Percentiles rank a stretch among this genome's conserved stretches.
phyloP scores from a whole-genome alignment of 176 grass and related monocot species.

The Bothriochloa decipiens region DNA sequence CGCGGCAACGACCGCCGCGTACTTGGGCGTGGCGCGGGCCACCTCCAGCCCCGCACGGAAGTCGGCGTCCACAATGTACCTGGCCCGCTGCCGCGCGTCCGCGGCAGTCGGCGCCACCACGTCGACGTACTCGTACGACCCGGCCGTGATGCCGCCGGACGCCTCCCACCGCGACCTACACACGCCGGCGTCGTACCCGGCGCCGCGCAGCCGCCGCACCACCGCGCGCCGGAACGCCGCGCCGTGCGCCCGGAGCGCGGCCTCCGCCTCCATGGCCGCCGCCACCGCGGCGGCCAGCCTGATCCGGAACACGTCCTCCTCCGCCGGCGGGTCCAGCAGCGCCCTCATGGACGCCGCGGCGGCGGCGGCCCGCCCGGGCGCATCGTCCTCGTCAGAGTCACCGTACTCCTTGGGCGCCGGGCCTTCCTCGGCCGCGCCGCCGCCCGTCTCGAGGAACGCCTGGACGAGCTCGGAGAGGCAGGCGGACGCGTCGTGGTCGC shows the following conservation, averaged over 20 bases:
- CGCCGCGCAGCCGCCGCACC: slow-evolving; percentile 46
- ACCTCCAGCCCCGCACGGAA: slow-evolving; percentile 76
- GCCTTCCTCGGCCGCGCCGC: slow-evolving; percentile 22
- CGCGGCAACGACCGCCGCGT: slow-evolving; percentile 48
- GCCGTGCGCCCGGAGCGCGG: slow-evolving; percentile 36
- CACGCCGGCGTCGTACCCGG: slow-evolving; percentile 82
- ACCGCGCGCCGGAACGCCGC: slow-evolving; percentile 61
- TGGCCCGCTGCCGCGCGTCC: neutral
- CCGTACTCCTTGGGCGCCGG: slow-evolving; percentile 34
- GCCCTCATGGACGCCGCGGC: slow-evolving; percentile 45
- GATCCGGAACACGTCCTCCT: slow-evolving; percentile 64
- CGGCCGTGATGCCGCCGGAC: slow-evolving; percentile 50
- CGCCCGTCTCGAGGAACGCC: slow-evolving; percentile 74
- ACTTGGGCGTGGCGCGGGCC: slow-evolving; percentile 71
- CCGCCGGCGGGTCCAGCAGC: slow-evolving; percentile 57
- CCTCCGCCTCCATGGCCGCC: slow-evolving; percentile 46
- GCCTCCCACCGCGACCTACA: slow-evolving; percentile 81
- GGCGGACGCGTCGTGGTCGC: slow-evolving; percentile 68
- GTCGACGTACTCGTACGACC: slow-evolving; percentile 94
- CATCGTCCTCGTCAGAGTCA: neutral
- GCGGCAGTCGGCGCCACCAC: slow-evolving; percentile 41
- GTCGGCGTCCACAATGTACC: slow-evolving; percentile 95
- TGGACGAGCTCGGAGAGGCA: slow-evolving; percentile 85
- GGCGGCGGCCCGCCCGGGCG: neutral
- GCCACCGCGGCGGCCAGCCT: slow-evolving; percentile 53